Conservation (phyloP, 2,329 filamentous ascomycete species). For the Chaetomiaceae sp. region DNA sequence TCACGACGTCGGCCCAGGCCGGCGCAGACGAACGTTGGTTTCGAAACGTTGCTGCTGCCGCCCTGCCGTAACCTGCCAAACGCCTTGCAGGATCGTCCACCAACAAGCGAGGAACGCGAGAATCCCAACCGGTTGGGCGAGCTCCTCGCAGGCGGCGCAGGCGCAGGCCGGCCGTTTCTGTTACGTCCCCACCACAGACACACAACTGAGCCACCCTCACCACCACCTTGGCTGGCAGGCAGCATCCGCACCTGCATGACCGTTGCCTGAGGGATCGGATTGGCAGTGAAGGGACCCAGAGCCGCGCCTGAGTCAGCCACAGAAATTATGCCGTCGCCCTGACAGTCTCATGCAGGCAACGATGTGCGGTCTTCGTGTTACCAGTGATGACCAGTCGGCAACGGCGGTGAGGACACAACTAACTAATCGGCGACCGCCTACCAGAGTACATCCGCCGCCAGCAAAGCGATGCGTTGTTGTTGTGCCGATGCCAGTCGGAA, state of each 20-base stretch:
- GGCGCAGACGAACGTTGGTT: not conserved
- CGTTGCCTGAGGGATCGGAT: not conserved
- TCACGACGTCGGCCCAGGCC: not conserved
- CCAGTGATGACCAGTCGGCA: too few relatives aligned
- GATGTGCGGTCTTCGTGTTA: not conserved
- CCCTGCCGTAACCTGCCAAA: too few relatives aligned
- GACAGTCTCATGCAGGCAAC: constrained; percentile 8
- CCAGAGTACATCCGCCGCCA: not conserved
- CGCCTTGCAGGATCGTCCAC: too few relatives aligned
- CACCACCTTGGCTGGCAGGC: too few relatives aligned
- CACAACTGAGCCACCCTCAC: constrained; percentile 9
- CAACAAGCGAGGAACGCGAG: not conserved
- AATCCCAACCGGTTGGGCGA: not conserved
- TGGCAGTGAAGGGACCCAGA: not conserved
- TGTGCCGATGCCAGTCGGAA: not conserved
- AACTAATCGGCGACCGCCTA: constrained; percentile 1
- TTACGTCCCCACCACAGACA: not conserved
- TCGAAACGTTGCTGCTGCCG: not conserved
- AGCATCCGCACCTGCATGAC: constrained; percentile 10
- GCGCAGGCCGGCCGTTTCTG: not conserved
- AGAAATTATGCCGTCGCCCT: constrained; percentile 7
- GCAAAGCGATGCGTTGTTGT: constrained; percentile 1
- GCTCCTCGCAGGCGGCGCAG: not conserved
- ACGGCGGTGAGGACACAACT: constrained; percentile 8
- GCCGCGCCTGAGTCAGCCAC: constrained; percentile 9